Percentiles rank a stretch among this genome's conserved stretches.
Evolutionary conservation across 2,329 filamentous ascomycete genomes (phyloP).

Genomic region (Fusarium sp.): DNA sequence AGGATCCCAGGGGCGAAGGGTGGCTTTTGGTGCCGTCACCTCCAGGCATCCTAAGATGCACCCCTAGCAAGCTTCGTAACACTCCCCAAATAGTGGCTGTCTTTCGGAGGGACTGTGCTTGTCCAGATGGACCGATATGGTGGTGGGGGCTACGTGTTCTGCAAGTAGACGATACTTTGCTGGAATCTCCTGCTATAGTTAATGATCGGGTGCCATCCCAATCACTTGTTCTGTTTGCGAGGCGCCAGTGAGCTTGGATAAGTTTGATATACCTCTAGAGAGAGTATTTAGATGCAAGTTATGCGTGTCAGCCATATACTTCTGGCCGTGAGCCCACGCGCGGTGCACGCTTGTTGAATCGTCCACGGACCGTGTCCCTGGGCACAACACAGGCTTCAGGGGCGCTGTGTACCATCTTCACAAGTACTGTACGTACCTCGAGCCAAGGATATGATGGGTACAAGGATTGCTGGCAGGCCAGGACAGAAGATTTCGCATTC

Average conservation of each 20-base stretch:
- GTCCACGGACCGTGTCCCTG: conserved; percentile 23
- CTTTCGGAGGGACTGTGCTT: conserved; percentile 36
- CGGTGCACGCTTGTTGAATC: conserved; percentile 23
- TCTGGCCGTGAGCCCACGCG: conserved; percentile 36
- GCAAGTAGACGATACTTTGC: conserved; percentile 36
- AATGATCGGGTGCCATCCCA: no score
- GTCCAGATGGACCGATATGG: conserved; percentile 42
- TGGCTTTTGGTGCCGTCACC: conserved; percentile 30
- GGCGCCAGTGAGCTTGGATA: no score
- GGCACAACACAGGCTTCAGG: conserved; percentile 10
- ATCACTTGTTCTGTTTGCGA: no score
- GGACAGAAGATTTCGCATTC: neutral
- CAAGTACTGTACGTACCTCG: conserved; percentile 7
- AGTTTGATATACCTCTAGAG: no score
- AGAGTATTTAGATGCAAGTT: neutral
- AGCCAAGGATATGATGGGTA: conserved; percentile 2
- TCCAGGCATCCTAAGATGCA: conserved; percentile 13
- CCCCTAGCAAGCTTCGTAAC: conserved; percentile 29
- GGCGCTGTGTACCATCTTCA: neutral
- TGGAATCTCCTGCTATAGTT: neutral
- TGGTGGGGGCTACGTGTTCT: conserved; percentile 38
- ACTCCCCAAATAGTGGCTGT: conserved; percentile 41
- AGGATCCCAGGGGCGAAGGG: conserved; percentile 29
- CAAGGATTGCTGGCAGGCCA: neutral
- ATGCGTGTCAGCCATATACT: conserved; percentile 25